Conservation (phyloP, 2,329 filamentous ascomycete genomes). For the Colletotrichum scovillei region DNA sequence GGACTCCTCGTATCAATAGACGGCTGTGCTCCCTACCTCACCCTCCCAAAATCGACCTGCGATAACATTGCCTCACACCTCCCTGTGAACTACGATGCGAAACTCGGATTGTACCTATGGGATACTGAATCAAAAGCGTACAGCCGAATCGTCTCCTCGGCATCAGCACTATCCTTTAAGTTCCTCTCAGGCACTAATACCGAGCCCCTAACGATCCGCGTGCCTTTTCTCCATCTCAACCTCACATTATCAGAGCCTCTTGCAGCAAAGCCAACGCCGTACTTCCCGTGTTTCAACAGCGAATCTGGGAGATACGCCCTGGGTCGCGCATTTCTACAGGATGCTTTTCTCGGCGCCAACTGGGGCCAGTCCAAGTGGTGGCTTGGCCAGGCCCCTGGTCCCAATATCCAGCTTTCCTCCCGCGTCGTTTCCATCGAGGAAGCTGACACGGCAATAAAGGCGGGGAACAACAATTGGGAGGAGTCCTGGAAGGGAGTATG, state of each 20-base stretch:
- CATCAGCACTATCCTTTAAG: constrained; percentile 52
- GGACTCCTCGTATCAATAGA: constrained; percentile 46
- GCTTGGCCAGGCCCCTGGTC: constrained; percentile 55
- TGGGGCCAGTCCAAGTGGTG: constrained; percentile 49
- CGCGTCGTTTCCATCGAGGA: neutral
- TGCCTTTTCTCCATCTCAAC: constrained; percentile 47
- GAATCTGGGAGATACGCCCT: constrained; percentile 44
- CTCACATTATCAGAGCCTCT: constrained; percentile 52
- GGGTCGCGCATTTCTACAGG: constrained; percentile 59
- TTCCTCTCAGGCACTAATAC: constrained; percentile 47
- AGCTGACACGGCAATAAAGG: constrained; percentile 37
- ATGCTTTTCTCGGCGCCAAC: constrained; percentile 56
- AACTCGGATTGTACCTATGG: constrained; percentile 55
- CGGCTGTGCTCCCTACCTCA: constrained; percentile 53
- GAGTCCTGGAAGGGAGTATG: constrained; percentile 46
- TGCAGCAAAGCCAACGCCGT: constrained; percentile 45
- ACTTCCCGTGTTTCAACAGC: constrained; percentile 55
- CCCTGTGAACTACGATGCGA: constrained; percentile 49
- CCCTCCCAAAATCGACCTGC: constrained; percentile 53
- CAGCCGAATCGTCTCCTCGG: constrained; percentile 51
- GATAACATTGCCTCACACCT: constrained; percentile 50
- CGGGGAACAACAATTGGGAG: constrained; percentile 45
- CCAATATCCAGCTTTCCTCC: constrained; percentile 35
- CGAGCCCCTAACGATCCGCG: constrained; percentile 36
- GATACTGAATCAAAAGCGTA: constrained; percentile 48